These are phyloP conservation scores for Hypoxylon fragiforme DNA, from an alignment of 495 filamentous ascomycete genomes.

Conservation along the genomic window DNA sequence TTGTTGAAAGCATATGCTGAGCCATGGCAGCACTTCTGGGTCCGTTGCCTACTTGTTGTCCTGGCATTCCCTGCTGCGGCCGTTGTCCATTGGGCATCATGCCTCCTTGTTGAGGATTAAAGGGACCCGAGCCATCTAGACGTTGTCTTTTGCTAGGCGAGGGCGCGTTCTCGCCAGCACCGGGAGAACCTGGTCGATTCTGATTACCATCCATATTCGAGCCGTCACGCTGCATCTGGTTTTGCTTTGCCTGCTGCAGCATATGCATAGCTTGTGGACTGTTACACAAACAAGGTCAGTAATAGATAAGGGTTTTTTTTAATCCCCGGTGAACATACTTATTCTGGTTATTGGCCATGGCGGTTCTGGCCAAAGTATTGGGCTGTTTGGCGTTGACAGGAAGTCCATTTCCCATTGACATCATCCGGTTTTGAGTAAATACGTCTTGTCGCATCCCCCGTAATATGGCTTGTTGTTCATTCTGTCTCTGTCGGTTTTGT, in stretches of 20 bases:
- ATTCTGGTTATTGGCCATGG: constrained; percentile 76
- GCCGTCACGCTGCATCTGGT: constrained; percentile 81
- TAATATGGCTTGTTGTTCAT: constrained; percentile 69
- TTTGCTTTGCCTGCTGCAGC: constrained; percentile 62
- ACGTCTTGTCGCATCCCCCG: constrained; percentile 64
- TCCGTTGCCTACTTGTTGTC: constrained; percentile 68
- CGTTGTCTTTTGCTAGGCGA: constrained; percentile 93
- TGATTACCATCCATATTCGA: constrained; percentile 86
- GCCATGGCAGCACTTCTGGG: constrained; percentile 52
- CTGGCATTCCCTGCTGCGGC: constrained; percentile 70
- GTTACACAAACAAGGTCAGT: constrained; percentile 38
- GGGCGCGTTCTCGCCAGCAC: constrained; percentile 81
- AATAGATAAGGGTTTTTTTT: not conserved
- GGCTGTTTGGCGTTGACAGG: constrained; percentile 46
- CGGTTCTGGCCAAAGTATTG: constrained; percentile 70
- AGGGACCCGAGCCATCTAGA: constrained; percentile 67
- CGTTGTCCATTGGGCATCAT: constrained; percentile 80
- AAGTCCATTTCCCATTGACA: constrained; percentile 56
- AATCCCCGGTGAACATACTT: constrained; percentile 57
- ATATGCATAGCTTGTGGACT: constrained; percentile 72
- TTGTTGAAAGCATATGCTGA: constrained; percentile 68
- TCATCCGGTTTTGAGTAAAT: constrained; percentile 57
- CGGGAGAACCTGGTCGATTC: constrained; percentile 77
- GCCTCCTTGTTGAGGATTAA: constrained; percentile 66
- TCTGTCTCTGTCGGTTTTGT: constrained; percentile 67